Evolutionary conservation across 768 basidiomycete species (phyloP).

Genomic region (Tulasnella sp.): DNA sequence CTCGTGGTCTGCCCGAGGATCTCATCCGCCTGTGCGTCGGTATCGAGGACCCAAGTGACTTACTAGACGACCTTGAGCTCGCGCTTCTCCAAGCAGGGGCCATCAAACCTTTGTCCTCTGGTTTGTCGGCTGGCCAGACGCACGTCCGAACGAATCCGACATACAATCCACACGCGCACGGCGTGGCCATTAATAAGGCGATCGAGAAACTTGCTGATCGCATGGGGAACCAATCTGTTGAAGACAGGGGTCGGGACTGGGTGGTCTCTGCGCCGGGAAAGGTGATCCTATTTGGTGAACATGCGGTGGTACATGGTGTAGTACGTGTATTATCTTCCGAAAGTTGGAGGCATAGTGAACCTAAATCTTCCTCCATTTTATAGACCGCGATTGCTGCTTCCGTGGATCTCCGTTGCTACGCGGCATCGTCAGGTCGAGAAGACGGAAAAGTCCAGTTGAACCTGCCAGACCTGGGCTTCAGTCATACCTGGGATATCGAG

Average conservation of each 20-base stretch:
- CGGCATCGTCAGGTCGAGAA: conserved; percentile 59
- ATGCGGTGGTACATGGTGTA: conserved; percentile 95
- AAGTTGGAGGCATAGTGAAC: conserved; percentile 6
- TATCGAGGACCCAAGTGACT: conserved; percentile 88
- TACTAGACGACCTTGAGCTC: conserved; percentile 89
- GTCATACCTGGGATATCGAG: conserved; percentile 69
- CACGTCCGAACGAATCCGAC: conserved; percentile 5
- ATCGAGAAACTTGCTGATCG: conserved; percentile 18
- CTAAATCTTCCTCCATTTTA: neutral
- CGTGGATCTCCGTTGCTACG: conserved; percentile 92
- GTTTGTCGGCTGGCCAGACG: conserved; percentile 27
- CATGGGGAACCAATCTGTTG: neutral
- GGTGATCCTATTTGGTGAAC: conserved; percentile 95
- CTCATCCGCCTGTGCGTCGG: conserved; percentile 96
- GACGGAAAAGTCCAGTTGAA: conserved; percentile 65
- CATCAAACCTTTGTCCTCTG: conserved; percentile 32
- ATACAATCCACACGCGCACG: conserved; percentile 6
- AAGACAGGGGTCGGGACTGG: conserved; percentile 32
- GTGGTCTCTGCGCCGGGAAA: conserved; percentile 95
- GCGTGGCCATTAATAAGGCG: conserved; percentile 15
- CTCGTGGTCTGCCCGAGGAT: conserved; percentile 94
- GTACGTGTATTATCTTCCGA: conserved; percentile 47
- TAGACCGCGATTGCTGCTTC: conserved; percentile 92
- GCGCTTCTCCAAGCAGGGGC: conserved; percentile 89
- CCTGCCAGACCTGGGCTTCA: conserved; percentile 71